Conservation (phyloP, 192 early-diverging fungal species). For the Fimicolochytrium jonesii region DNA sequence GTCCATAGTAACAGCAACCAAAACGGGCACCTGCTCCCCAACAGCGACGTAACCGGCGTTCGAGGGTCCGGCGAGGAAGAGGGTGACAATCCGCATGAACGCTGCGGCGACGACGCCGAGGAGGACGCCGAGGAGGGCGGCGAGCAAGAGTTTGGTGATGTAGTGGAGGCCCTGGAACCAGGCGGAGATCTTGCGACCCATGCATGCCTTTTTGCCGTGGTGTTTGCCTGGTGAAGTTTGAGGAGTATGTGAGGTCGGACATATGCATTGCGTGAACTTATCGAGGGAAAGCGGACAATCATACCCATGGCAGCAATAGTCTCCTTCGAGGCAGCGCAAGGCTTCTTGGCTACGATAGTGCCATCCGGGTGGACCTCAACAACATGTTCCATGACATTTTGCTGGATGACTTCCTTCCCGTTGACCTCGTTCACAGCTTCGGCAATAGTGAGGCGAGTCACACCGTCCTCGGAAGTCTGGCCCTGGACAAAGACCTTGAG, state of each 20-base stretch:
- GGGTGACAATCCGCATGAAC: background rate
- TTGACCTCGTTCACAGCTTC: conserved; percentile 35
- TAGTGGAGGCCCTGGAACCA: conserved; percentile 10
- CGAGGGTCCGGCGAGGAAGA: background rate
- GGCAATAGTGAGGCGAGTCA: conserved; percentile 29
- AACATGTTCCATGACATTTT: conserved; percentile 32
- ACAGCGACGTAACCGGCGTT: background rate
- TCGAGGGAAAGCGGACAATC: background rate
- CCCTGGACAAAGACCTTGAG: conserved; percentile 29
- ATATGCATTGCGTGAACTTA: background rate
- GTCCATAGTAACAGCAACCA: background rate
- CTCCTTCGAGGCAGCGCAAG: conserved; percentile 16
- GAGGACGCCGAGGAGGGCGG: conserved; percentile 9
- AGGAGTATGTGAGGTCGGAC: background rate
- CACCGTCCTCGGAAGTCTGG: conserved; percentile 7
- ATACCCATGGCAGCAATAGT: conserved; percentile 2
- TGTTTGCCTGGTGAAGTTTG: background rate
- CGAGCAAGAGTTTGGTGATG: conserved; percentile 5
- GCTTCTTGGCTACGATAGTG: conserved; percentile 5
- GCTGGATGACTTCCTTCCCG: conserved; percentile 23
- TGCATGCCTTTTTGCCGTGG: too few relatives aligned
- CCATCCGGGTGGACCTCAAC: conserved; percentile 31
- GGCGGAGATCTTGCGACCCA: conserved; percentile 1
- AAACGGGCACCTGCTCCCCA: background rate
- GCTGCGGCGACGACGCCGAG: conserved; percentile 8